These are phyloP conservation scores for Apiospora hydei DNA, from an alignment of 2,329 filamentous ascomycete species.

Conservation along the genomic window DNA sequence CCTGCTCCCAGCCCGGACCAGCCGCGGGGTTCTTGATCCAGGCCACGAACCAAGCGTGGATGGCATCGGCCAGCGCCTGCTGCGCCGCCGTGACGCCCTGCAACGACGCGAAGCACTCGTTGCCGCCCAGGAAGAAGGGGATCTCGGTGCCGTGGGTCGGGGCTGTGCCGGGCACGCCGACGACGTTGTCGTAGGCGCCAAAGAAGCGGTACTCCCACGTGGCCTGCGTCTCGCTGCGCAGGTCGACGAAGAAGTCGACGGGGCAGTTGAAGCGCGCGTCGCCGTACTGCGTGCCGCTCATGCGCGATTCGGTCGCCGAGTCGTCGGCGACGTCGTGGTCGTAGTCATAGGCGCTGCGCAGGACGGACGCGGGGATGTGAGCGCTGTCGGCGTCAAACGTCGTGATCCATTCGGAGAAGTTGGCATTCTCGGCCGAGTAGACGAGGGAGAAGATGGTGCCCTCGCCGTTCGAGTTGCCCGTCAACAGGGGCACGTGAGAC, in stretches of 20 bases:
- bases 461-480: constrained; percentile 46
- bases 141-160: constrained; percentile 50
- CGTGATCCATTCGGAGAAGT: constrained; percentile 42
- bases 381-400: constrained; percentile 49
- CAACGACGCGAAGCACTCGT: constrained; percentile 48
- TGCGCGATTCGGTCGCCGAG: constrained; percentile 46
- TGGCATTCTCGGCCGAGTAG: constrained; percentile 41
- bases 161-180: constrained; percentile 43
- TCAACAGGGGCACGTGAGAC: constrained; percentile 45
- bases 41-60: constrained; percentile 50
- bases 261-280: constrained; percentile 55
- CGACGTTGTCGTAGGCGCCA: constrained; percentile 49
- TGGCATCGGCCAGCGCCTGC: constrained; percentile 50
- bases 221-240: constrained; percentile 46
- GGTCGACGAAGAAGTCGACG: constrained; percentile 47
- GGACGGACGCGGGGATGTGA: constrained; percentile 43
- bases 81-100: constrained; percentile 45
- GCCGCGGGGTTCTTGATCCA: constrained; percentile 53
- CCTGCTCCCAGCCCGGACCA: constrained; percentile 50
- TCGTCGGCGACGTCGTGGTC: constrained; percentile 44
- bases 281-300: constrained; percentile 52
- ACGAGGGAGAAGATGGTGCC: constrained; percentile 47
- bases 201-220: constrained; percentile 55
- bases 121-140: constrained; percentile 54
- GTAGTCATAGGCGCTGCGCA: constrained; percentile 39